A percentile compares a stretch with the other conserved stretches of the same genome.
Evolutionary conservation across 305 asterid genomes (phyloP).

Genomic region (Fraxinus paxiana): DNA sequence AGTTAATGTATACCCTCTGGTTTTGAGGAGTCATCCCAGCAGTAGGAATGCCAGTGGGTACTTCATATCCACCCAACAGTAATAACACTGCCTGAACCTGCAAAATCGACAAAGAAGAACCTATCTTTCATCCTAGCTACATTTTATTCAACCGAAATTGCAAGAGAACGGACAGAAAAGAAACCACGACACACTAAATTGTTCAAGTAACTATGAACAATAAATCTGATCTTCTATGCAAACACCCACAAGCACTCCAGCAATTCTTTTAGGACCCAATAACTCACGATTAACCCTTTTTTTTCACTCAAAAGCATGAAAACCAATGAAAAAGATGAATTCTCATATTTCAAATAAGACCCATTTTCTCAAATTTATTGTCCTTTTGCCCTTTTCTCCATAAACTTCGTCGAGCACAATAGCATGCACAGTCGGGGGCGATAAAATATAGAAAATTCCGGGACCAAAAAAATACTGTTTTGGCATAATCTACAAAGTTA

Average conservation of each 20-base stretch:
- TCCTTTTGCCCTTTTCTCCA: neutral
- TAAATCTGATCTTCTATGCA: neutral
- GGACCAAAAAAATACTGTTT: neutral
- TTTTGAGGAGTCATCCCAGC: slow-evolving; percentile 62
- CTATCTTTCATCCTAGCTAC: neutral
- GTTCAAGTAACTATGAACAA: neutral
- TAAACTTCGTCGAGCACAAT: neutral
- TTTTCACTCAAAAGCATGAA: neutral
- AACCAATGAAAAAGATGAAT: neutral
- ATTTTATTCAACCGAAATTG: neutral
- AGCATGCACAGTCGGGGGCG: neutral
- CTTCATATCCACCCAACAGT: slow-evolving; percentile 73
- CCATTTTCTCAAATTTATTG: neutral
- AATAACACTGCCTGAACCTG: slow-evolving; percentile 91
- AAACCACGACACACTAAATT: neutral
- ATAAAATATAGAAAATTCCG: neutral
- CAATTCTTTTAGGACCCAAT: neutral
- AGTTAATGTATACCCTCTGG: slow-evolving; percentile 51
- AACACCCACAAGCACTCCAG: neutral
- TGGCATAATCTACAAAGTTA: neutral
- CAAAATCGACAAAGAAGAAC: neutral
- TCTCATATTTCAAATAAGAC: neutral
- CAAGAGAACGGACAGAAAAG: neutral
- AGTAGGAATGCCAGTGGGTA: slow-evolving; percentile 56
- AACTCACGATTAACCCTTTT: neutral